Evolutionary conservation across 441 rosid species (phyloP).

Genomic region (Gossypium gossypioides): DNA sequence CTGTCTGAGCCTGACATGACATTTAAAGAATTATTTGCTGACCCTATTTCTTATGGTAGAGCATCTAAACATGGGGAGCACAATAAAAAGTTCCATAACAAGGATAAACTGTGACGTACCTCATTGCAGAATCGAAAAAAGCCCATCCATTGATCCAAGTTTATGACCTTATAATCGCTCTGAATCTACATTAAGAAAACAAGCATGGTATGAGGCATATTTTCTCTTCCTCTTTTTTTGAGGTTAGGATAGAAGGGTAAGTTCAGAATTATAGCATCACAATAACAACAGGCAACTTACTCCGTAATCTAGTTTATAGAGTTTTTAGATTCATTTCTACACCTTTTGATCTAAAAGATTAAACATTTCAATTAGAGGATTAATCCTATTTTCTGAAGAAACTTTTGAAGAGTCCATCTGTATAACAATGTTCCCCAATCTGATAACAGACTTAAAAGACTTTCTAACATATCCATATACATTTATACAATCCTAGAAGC

Average conservation of each 20-base stretch:
- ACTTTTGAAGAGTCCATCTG: neutral
- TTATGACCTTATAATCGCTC: constrained; percentile 63
- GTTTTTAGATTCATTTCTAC: neutral
- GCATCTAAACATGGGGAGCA: neutral
- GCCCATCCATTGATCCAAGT: constrained; percentile 78
- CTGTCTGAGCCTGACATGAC: neutral
- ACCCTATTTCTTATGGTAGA: neutral
- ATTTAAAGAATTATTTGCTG: neutral
- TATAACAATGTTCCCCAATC: neutral
- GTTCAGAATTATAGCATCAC: neutral
- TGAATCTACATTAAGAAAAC: constrained; percentile 36
- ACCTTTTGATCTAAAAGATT: neutral
- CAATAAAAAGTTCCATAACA: neutral
- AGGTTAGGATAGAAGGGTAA: neutral
- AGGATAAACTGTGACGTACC: constrained; percentile 23
- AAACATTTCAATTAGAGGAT: neutral
- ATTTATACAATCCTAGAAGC: neutral
- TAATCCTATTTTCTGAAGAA: neutral
- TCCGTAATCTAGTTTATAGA: neutral
- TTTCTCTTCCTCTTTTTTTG: neutral
- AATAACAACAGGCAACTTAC: neutral
- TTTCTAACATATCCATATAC: neutral
- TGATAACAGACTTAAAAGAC: neutral
- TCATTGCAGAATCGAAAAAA: constrained; percentile 64
- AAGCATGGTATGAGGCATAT: neutral